Percentiles rank a stretch among this genome's conserved stretches.
These are phyloP conservation scores for Rhodotorula diobovata DNA, from an alignment of 768 basidiomycete genomes.

Conservation along the genomic window DNA sequence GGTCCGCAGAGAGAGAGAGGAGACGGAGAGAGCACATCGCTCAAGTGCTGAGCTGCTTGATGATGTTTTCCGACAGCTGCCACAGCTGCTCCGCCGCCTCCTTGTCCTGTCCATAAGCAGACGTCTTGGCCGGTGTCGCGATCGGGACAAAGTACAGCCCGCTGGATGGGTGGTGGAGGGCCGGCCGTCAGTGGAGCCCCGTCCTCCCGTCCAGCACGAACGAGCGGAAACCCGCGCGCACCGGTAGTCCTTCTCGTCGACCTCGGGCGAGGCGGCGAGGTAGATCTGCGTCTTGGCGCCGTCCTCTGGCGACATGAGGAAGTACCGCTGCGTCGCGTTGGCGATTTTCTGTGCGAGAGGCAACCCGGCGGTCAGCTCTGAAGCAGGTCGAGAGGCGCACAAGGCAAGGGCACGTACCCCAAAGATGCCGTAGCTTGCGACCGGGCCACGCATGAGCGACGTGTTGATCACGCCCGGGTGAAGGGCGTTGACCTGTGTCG, in stretches of 20 bases:
- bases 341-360: neutral
- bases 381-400: neutral
- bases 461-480: constrained; percentile 24
- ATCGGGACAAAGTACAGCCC: constrained; percentile 40
- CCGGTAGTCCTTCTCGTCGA: constrained; percentile 37
- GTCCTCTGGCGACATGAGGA: constrained; percentile 42
- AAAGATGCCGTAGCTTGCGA: constrained; percentile 5
- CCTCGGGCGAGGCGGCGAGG: constrained; percentile 38
- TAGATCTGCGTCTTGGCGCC: constrained; percentile 41
- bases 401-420: neutral
- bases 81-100: constrained; percentile 38
- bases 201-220: too few species aligned
- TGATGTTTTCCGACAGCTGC: constrained; percentile 45
- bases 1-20: neutral
- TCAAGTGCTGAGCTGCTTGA: constrained; percentile 43
- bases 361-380: neutral
- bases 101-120: constrained; percentile 22
- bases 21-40: neutral
- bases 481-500: constrained; percentile 10
- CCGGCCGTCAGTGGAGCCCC: neutral
- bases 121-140: constrained; percentile 20
- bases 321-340: too few species aligned
- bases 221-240: neutral
- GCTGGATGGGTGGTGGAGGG: neutral
- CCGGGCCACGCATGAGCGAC: constrained; percentile 11